phyloP scores from a whole-genome alignment of 805 yeast species.

The Scheffersomyces amazonensis region DNA sequence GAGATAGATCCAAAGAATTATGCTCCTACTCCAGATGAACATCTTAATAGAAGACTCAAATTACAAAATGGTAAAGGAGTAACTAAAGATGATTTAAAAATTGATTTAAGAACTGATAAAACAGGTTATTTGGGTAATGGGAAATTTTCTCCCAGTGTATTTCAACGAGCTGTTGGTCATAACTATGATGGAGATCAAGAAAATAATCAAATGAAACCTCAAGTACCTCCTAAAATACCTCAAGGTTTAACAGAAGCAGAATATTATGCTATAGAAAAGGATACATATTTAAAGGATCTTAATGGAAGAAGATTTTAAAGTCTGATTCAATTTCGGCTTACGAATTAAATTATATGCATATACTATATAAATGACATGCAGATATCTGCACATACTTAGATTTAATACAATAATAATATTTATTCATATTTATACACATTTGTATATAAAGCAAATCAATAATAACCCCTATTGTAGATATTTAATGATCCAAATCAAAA shows the following conservation, averaged over 20 bases:
- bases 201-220: constrained; percentile 27
- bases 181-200: constrained; percentile 13
- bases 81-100: constrained; percentile 16
- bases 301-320: constrained; percentile 27
- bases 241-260: constrained; percentile 39
- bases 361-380: not conserved
- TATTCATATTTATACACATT: too few relatives aligned
- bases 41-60: constrained; percentile 20
- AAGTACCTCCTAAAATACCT: constrained; percentile 45
- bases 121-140: constrained; percentile 45
- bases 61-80: constrained; percentile 18
- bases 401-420: too few relatives aligned
- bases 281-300: constrained; percentile 35
- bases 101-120: constrained; percentile 27
- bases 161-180: constrained; percentile 22
- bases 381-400: too few relatives aligned
- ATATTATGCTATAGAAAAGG: constrained; percentile 40
- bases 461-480: too few relatives aligned
- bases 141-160: constrained; percentile 33
- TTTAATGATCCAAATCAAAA: too few relatives aligned
- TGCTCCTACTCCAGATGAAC: constrained; percentile 50
- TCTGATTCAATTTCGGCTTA: not conserved
- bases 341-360: not conserved
- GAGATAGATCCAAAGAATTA: constrained; percentile 35
- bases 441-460: not conserved